Evolutionary conservation across 768 basidiomycete genomes (phyloP).

Genomic region (Coprinopsis marcescibilis): DNA sequence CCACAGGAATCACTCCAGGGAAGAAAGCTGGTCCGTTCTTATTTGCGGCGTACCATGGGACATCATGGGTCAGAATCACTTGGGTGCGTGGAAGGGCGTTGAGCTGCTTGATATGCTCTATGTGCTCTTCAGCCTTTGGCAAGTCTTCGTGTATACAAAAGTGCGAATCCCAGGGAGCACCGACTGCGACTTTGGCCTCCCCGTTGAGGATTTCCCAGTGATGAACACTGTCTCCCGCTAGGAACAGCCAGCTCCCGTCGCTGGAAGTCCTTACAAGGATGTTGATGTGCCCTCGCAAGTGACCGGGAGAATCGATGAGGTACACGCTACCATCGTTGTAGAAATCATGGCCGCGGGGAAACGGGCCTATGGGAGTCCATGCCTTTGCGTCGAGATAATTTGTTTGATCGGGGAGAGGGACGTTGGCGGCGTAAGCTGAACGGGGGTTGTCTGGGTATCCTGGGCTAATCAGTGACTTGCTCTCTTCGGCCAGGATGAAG

Average conservation of each 20-base stretch:
- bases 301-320: constrained; percentile 53
- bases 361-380: constrained; percentile 42
- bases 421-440: constrained; percentile 23
- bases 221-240: constrained; percentile 54
- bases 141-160: constrained; percentile 40
- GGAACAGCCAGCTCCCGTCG: constrained; percentile 49
- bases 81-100: constrained; percentile 31
- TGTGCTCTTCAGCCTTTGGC: constrained; percentile 35
- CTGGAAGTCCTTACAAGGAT: constrained; percentile 48
- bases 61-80: constrained; percentile 51
- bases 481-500: constrained; percentile 43
- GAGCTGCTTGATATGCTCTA: constrained; percentile 34
- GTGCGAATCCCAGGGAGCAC: constrained; percentile 21
- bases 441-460: constrained; percentile 39
- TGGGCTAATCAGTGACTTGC: constrained; percentile 27
- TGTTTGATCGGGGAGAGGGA: constrained; percentile 34
- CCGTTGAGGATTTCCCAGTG: constrained; percentile 46
- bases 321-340: constrained; percentile 56
- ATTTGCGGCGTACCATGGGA: constrained; percentile 44
- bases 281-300: constrained; percentile 51
- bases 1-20: constrained; percentile 27
- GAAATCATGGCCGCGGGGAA: constrained; percentile 45
- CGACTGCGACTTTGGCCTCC: constrained; percentile 32
- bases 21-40: constrained; percentile 37
- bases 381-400: constrained; percentile 27